Conservation (phyloP, 2,329 filamentous ascomycete species). For the Clonostachys rhizophaga region DNA sequence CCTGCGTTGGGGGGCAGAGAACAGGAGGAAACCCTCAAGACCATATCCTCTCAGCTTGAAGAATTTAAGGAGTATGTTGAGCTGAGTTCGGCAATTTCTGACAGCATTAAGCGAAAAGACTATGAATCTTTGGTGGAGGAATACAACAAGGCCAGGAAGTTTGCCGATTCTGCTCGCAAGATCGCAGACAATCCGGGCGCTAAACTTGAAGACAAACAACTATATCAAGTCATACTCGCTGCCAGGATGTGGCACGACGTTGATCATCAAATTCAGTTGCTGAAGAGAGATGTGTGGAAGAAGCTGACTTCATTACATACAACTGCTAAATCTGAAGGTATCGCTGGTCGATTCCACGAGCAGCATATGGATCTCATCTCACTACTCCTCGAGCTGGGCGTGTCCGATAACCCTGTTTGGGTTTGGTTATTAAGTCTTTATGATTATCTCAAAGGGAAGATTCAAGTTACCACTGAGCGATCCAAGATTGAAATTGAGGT, state of each 20-base stretch:
- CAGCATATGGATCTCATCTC: slow-evolving; percentile 87
- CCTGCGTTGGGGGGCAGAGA: slow-evolving; percentile 88
- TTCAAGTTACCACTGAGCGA: slow-evolving; percentile 75
- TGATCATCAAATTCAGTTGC: slow-evolving; percentile 76
- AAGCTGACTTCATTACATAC: slow-evolving; percentile 67
- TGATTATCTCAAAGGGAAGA: slow-evolving; percentile 83
- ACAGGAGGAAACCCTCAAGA: slow-evolving; percentile 82
- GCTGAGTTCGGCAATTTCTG: slow-evolving; percentile 69
- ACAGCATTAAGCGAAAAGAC: slow-evolving; percentile 86
- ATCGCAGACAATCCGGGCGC: slow-evolving; percentile 55
- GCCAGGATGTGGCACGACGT: slow-evolving; percentile 95
- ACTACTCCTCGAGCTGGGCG: slow-evolving; percentile 85
- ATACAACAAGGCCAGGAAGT: slow-evolving; percentile 76
- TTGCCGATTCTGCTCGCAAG: slow-evolving; percentile 71
- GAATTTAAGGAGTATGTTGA: slow-evolving; percentile 80
- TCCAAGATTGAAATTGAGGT: slow-evolving; percentile 91
- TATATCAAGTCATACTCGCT: slow-evolving; percentile 82
- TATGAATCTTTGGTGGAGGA: slow-evolving; percentile 85
- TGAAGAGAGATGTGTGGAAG: slow-evolving; percentile 89
- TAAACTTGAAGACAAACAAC: slow-evolving; percentile 69
- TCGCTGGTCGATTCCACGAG: slow-evolving; percentile 60
- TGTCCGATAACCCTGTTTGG: slow-evolving; percentile 95
- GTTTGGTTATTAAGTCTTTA: slow-evolving; percentile 89
- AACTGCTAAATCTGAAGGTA: slow-evolving; percentile 40
- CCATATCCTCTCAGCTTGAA: slow-evolving; percentile 70